Conservation (phyloP, 768 basidiomycete species). For the Hericium rajendrae region DNA sequence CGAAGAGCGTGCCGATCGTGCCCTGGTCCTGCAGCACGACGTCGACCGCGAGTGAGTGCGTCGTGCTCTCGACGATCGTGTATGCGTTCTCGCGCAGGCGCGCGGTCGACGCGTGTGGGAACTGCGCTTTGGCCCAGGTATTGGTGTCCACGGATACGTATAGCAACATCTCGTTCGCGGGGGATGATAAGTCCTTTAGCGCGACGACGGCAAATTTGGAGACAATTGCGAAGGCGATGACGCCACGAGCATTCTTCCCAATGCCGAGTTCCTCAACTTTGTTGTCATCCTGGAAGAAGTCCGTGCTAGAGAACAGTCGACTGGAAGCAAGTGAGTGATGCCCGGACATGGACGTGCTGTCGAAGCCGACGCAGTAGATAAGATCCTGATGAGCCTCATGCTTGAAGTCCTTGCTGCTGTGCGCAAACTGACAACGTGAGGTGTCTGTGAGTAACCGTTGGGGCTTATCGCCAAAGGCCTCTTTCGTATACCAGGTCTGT, state of each 20-base stretch:
- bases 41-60: conserved; percentile 90
- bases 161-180: conserved; percentile 65
- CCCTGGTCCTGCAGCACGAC: conserved; percentile 65
- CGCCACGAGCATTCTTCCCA: conserved; percentile 74
- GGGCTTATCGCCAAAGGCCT: conserved; percentile 61
- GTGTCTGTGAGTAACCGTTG: conserved; percentile 60
- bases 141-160: conserved; percentile 81
- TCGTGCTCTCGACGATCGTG: conserved; percentile 90
- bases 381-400: conserved; percentile 64
- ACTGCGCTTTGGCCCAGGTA: conserved; percentile 81
- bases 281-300: conserved; percentile 65
- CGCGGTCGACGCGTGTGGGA: conserved; percentile 82
- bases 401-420: conserved; percentile 76
- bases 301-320: conserved; percentile 72
- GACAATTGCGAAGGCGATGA: conserved; percentile 90
- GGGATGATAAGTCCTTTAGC: conserved; percentile 54
- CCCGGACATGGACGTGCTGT: conserved; percentile 37
- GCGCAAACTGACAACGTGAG: conserved; percentile 79
- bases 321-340: conserved; percentile 45
- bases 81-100: conserved; percentile 85
- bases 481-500: conserved; percentile 84
- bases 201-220: conserved; percentile 91
- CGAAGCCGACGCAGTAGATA: conserved; percentile 87
- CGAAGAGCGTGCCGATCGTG: conserved; percentile 83
- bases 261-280: conserved; percentile 82